These are phyloP conservation scores for Phytopythium ostracodes DNA, from an alignment of 352 stramenopile genomes.

Conservation along the genomic window DNA sequence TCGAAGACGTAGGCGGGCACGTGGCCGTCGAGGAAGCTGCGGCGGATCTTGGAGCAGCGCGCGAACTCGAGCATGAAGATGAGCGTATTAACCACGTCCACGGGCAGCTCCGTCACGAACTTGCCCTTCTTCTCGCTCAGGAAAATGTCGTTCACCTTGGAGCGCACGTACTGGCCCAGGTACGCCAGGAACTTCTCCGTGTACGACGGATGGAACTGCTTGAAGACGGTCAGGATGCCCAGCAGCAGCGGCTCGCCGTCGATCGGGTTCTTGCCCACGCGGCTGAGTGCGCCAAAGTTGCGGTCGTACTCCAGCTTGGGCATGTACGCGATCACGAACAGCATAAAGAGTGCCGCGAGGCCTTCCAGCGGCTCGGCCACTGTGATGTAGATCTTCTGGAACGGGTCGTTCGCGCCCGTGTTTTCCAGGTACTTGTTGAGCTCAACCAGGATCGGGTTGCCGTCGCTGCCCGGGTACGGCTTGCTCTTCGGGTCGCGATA, in stretches of 20 bases:
- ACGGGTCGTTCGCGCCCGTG: slow-evolving; percentile 89
- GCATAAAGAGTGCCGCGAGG: slow-evolving; percentile 88
- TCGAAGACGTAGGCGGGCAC: slow-evolving; percentile 90
- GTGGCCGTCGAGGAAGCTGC: slow-evolving; percentile 74
- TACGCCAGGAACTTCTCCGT: slow-evolving; percentile 92
- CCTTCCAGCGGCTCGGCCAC: slow-evolving; percentile 89
- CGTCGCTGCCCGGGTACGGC: slow-evolving; percentile 71
- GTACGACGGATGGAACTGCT: slow-evolving; percentile 94
- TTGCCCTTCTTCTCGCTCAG: slow-evolving; percentile 49
- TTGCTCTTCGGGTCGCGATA: slow-evolving; percentile 81
- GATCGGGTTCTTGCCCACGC: slow-evolving; percentile 89
- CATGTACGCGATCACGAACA: slow-evolving; percentile 93
- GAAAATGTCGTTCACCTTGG: slow-evolving; percentile 85
- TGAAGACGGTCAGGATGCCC: slow-evolving; percentile 91
- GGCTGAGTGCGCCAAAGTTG: slow-evolving; percentile 88
- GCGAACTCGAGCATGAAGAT: slow-evolving; percentile 90
- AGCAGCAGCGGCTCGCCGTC: slow-evolving; percentile 90
- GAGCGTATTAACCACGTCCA: slow-evolving; percentile 83
- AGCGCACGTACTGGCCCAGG: slow-evolving; percentile 90
- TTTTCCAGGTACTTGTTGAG: slow-evolving; percentile 92
- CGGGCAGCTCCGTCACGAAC: slow-evolving; percentile 50
- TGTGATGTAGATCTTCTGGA: slow-evolving; percentile 94
- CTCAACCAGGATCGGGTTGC: slow-evolving; percentile 84
- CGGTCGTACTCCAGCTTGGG: slow-evolving; percentile 92
- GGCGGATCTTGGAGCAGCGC: slow-evolving; percentile 79